Percentiles rank a stretch among this genome's conserved stretches.
Conservation (phyloP, 768 basidiomycete species). For the Pleurotus salmoneostramineus region DNA sequence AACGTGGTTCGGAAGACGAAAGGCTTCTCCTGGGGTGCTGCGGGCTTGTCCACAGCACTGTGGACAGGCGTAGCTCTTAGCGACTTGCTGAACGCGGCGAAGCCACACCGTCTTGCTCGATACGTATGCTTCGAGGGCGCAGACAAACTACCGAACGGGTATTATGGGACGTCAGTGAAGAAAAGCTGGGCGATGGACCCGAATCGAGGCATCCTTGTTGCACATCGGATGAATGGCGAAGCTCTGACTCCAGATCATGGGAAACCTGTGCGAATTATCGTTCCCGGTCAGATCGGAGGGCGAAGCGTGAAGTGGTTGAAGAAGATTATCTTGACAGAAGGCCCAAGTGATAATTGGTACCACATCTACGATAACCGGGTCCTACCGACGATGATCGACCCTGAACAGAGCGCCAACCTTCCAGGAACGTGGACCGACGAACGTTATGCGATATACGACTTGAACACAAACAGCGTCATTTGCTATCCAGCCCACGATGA, state of each 20-base stretch:
- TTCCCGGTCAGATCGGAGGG: conserved; percentile 63
- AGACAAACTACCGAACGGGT: conserved; percentile 54
- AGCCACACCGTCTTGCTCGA: conserved; percentile 32
- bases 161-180: conserved; percentile 51
- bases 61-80: conserved; percentile 58
- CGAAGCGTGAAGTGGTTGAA: conserved; percentile 59
- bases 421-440: conserved; percentile 55
- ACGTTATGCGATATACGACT: conserved; percentile 36
- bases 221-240: conserved; percentile 49
- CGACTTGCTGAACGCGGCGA: conserved; percentile 46
- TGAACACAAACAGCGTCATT: conserved; percentile 59
- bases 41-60: conserved; percentile 45
- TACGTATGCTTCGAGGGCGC: conserved; percentile 60
- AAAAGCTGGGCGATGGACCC: conserved; percentile 41
- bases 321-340: conserved; percentile 45
- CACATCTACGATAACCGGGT: conserved; percentile 51
- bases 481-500: conserved; percentile 55
- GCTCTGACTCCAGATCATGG: conserved; percentile 63
- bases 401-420: conserved; percentile 48
- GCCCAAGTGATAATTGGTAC: conserved; percentile 45
- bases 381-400: conserved; percentile 46
- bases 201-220: conserved; percentile 47
- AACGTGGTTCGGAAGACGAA: conserved; percentile 54
- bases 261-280: conserved; percentile 57
- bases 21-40: conserved; percentile 55